Evolutionary conservation across 176 grass and related monocot species (phyloP).

Genomic region (Raddia guianensis): DNA sequence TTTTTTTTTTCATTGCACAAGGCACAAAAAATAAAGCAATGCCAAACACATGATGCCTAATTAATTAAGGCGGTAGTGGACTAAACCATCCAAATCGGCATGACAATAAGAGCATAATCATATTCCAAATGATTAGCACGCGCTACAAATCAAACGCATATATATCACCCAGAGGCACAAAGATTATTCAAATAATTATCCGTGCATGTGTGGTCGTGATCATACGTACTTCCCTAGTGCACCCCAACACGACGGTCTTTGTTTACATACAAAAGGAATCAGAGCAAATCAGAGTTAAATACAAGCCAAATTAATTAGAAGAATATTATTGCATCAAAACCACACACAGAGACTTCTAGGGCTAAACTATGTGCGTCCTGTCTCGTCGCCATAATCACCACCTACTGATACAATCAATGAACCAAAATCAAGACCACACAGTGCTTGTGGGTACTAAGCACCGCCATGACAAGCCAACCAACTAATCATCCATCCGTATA

Average conservation of each 20-base stretch:
- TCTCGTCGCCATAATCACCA: slow-evolving; percentile 29
- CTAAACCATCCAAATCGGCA: slow-evolving; percentile 1
- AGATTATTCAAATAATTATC: not conserved
- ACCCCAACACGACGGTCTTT: not conserved
- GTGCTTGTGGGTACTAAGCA: not conserved
- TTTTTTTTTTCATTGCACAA: not conserved
- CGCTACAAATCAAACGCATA: slow-evolving; percentile 26
- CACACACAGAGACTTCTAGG: not conserved
- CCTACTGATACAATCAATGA: slow-evolving; percentile 27
- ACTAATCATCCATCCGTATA: not conserved
- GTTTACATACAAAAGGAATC: not conserved
- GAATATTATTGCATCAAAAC: slow-evolving; percentile 18
- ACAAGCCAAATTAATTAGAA: not conserved
- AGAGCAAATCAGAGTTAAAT: not conserved
- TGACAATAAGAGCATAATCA: slow-evolving; percentile 14
- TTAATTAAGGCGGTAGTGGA: not conserved
- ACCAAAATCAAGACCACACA: not conserved
- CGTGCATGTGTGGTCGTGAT: slow-evolving; percentile 30
- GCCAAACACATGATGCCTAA: not conserved
- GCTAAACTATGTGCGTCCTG: not conserved
- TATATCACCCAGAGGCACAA: not conserved
- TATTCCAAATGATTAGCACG: slow-evolving; percentile 39
- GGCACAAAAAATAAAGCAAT: not conserved
- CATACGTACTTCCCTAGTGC: not conserved
- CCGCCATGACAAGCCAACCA: slow-evolving; percentile 42